These are phyloP conservation scores for Cocos nucifera DNA, from an alignment of 176 grass and related monocot genomes.

Conservation along the genomic window DNA sequence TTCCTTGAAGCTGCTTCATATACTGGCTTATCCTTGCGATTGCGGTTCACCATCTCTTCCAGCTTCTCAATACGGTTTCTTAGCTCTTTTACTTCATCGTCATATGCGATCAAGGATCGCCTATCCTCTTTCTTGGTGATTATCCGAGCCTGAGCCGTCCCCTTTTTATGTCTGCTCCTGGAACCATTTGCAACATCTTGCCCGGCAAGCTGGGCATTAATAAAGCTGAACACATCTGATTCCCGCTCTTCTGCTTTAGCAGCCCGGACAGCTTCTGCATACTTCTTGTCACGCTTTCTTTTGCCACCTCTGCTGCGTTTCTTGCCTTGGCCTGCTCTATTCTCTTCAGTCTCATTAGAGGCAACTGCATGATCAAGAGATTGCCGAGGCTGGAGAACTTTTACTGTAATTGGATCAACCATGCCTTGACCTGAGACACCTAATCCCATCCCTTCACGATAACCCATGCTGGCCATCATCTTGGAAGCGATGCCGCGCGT, in stretches of 20 bases:
- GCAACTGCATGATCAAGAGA: constrained; percentile 73
- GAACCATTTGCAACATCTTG: constrained; percentile 35
- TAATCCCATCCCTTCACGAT: constrained; percentile 83
- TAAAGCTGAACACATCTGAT: constrained; percentile 74
- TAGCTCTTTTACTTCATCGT: constrained; percentile 70
- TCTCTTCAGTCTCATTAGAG: constrained; percentile 17
- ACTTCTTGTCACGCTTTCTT: constrained; percentile 67
- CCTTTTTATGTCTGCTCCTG: constrained; percentile 32
- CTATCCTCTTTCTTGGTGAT: constrained; percentile 50
- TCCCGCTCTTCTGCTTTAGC: constrained; percentile 53
- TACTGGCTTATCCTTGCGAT: constrained; percentile 70
- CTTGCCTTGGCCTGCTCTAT: constrained; percentile 24
- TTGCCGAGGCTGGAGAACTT: constrained; percentile 72
- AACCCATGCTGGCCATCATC: constrained; percentile 98
- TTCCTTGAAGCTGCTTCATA: constrained; percentile 63
- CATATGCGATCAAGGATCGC: constrained; percentile 56
- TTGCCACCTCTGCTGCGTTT: constrained; percentile 65
- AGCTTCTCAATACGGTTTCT: constrained; percentile 46
- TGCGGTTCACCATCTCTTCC: constrained; percentile 75
- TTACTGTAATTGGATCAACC: constrained; percentile 70
- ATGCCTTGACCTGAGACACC: constrained; percentile 84
- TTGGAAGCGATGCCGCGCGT: constrained; percentile 89
- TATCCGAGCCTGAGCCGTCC: constrained; percentile 19
- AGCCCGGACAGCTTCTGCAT: constrained; percentile 48
- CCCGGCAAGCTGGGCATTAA: constrained; percentile 58